These are phyloP conservation scores for Yamadazyma ubonensis DNA, from an alignment of 805 yeast species.

Conservation along the genomic window DNA sequence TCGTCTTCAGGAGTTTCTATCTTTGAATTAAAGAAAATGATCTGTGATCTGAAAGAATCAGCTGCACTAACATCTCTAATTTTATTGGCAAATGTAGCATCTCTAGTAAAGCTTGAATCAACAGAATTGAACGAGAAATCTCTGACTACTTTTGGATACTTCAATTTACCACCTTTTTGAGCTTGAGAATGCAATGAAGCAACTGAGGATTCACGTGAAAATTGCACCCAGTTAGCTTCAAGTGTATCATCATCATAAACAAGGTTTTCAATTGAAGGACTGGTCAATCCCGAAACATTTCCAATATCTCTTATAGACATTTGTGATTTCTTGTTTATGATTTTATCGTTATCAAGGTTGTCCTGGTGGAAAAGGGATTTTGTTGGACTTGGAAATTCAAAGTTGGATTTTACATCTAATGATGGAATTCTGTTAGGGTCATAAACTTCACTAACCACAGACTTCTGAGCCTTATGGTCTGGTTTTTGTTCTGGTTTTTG, in stretches of 20 bases:
- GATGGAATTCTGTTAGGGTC: constrained; percentile 10
- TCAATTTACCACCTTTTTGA: neutral
- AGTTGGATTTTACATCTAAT: constrained; percentile 28
- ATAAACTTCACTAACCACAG: constrained; percentile 4
- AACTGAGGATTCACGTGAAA: constrained; percentile 22
- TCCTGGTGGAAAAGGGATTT: constrained; percentile 6
- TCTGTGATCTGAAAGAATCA: constrained; percentile 15
- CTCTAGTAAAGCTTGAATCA: constrained; percentile 7
- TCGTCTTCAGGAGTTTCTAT: constrained; percentile 12
- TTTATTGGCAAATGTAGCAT: constrained; percentile 11
- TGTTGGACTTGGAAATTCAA: constrained; percentile 26
- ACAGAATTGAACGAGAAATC: constrained; percentile 7
- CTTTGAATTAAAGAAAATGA: constrained; percentile 14
- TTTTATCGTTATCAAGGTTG: constrained; percentile 5
- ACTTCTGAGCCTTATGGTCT: neutral
- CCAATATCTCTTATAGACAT: constrained; percentile 7
- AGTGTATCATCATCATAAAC: constrained; percentile 14
- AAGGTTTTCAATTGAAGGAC: constrained; percentile 2
- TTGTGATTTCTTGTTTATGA: constrained; percentile 2
- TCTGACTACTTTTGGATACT: constrained; percentile 1
- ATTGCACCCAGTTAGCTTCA: constrained; percentile 25
- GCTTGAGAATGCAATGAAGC: constrained; percentile 8
- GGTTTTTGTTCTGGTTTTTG: neutral
- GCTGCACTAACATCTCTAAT: constrained; percentile 16
- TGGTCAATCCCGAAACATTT: constrained; percentile 5